Percentiles rank a stretch among this genome's conserved stretches.
Conservation (phyloP, 495 filamentous ascomycete genomes). For the Penicillium parvum region DNA sequence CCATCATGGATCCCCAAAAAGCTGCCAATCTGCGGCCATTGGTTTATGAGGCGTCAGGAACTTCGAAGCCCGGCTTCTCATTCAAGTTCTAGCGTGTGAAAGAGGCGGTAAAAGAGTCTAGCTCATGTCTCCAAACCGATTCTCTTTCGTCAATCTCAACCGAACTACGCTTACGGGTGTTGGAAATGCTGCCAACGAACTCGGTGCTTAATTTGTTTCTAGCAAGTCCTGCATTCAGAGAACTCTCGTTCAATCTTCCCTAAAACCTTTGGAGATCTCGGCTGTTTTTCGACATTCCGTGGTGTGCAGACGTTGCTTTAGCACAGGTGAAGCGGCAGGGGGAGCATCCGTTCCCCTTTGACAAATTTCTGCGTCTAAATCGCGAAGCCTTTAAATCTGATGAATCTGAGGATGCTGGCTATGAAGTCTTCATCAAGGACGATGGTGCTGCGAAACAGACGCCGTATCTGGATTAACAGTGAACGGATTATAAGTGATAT, state of each 20-base stretch:
- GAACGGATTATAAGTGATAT: too few relatives aligned
- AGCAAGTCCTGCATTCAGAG: neutral
- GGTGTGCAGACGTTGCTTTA: neutral
- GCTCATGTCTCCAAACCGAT: neutral
- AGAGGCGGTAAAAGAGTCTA: neutral
- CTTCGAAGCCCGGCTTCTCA: neutral
- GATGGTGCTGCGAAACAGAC: too few relatives aligned
- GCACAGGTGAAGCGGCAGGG: neutral
- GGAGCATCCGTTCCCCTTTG: neutral
- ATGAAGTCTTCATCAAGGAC: too few relatives aligned
- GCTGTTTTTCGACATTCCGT: neutral
- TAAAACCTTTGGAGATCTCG: slow-evolving; percentile 1
- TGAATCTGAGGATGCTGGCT: too few relatives aligned
- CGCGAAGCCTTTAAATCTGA: neutral
- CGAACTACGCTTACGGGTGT: neutral
- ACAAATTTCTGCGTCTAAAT: neutral
- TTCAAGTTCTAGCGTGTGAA: neutral
- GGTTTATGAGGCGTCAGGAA: neutral
- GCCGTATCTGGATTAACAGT: too few relatives aligned
- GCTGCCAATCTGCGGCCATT: neutral
- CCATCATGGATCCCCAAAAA: neutral
- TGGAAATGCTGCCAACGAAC: neutral
- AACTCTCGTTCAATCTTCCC: neutral
- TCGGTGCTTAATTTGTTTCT: neutral
- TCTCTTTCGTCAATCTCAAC: neutral